A percentile compares a stretch with the other conserved stretches of the same genome.
These are phyloP conservation scores for Phialemoniopsis sp. DNA, from an alignment of 2,329 filamentous ascomycete species.

Conservation along the genomic window DNA sequence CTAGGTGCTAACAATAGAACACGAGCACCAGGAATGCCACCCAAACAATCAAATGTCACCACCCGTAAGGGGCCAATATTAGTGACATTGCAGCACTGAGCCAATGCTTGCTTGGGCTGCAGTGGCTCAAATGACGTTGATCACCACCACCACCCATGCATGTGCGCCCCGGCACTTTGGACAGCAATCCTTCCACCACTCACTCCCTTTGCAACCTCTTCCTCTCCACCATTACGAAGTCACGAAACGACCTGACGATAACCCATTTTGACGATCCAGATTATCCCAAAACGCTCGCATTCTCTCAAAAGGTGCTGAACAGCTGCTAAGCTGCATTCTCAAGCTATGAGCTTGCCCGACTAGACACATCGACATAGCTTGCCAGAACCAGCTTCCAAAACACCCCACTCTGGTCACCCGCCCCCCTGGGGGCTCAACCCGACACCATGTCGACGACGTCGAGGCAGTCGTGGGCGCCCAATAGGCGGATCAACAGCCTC, in stretches of 20 bases:
- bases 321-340: no score
- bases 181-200: no score
- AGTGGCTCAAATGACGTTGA: slow-evolving; percentile 4
- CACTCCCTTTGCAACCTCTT: no score
- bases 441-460: slow-evolving; percentile 46
- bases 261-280: not conserved
- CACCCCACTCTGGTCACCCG: not conserved
- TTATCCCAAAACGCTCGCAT: not conserved
- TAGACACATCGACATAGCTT: not conserved
- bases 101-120: no score
- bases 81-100: no score
- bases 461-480: slow-evolving; percentile 39
- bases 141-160: not conserved
- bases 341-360: not conserved
- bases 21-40: no score
- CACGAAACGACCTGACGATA: not conserved
- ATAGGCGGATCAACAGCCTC: slow-evolving; percentile 38
- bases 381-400: not conserved
- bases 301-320: no score
- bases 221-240: not conserved
- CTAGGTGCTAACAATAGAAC: no score
- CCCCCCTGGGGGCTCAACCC: not conserved
- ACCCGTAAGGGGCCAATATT: no score
- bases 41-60: no score
- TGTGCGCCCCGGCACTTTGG: no score